Conservation (phyloP, 768 basidiomycete species). For the Pluteus cervinus region DNA sequence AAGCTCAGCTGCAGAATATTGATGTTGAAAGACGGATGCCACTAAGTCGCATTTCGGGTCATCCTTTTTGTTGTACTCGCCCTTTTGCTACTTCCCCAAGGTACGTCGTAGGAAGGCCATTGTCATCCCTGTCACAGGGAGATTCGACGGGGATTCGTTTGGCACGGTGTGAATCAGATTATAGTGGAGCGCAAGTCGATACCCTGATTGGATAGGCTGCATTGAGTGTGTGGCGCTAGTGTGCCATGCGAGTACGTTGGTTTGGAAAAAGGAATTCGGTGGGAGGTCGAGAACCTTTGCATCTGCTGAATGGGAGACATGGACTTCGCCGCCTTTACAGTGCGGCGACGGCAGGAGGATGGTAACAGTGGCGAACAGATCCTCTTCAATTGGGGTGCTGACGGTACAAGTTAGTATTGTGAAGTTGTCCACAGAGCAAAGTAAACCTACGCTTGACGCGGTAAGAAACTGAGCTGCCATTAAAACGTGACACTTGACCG, state of each 20-base stretch:
- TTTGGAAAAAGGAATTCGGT: conserved; percentile 11
- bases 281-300: conserved; percentile 21
- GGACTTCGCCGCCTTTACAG: conserved; percentile 29
- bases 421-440: background rate
- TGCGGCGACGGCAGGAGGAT: conserved; percentile 32
- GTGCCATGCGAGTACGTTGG: conserved; percentile 34
- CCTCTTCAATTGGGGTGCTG: conserved; percentile 25
- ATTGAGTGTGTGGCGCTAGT: conserved; percentile 33
- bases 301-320: conserved; percentile 20
- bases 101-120: conserved; percentile 21
- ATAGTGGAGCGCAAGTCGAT: conserved; percentile 32
- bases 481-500: background rate
- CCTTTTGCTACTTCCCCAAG: conserved; percentile 30
- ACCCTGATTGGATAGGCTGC: conserved; percentile 31
- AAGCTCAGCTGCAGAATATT: conserved; percentile 24
- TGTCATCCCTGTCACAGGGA: conserved; percentile 19
- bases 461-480: conserved; percentile 19
- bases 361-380: conserved; percentile 36
- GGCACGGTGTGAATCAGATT: conserved; percentile 31
- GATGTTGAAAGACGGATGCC: conserved; percentile 27
- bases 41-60: conserved; percentile 15
- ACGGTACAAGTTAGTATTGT: background rate
- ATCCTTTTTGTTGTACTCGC: conserved; percentile 13
- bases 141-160: conserved; percentile 17
- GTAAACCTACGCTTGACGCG: conserved; percentile 21